Evolutionary conservation across 306 rosid genomes (phyloP), one percentile per base, ranked within the genome.

Genomic region (Ormosia emarginata): DNA sequence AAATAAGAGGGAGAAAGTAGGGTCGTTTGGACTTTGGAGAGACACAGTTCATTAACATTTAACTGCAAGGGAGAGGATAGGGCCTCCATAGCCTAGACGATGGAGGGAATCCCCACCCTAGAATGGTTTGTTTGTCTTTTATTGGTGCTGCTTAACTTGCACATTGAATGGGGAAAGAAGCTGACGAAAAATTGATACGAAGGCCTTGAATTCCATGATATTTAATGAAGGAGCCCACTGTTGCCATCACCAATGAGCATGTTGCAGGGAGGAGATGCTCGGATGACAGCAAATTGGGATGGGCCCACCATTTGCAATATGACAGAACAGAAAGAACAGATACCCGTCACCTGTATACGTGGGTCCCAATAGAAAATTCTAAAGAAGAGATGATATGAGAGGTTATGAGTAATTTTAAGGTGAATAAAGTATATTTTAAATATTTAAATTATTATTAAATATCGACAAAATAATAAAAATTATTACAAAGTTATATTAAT

Each of bases 111-210:
- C 34, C 47, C 71, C 79, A 73, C 71, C 17, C 63, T 65, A 84
- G 74, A 79, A 91, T 89, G 49, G 76, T 82, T 85, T 71, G 29
- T 90, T 89, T 90, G 97, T 92, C 94, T 85, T 83, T 89, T 80
- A 52, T 83, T 80, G 39, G 32, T 79, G 39, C 58, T 71, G 47
- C 88, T 69, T 75, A 34, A 73, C 41, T 79, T 82, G 11, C 72
- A 73, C 30, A 85, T 83, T 87, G 36, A 86, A 79, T 77, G 83
- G 64, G 78, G 50, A 80, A 86, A 81, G 63, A 83, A 85, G 81
- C 36, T 75, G 90, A 81, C 85, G 82, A 86, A 78, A 85, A 66
- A 17, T 79, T 56, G 47, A 52, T 82, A 8, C 14, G 74, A 87
- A 47, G 46, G 69, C 34, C 77, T 67, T 66, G 6, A 61, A 63